A percentile compares a stretch with the other conserved stretches of the same genome.
Conservation (phyloP, 495 filamentous ascomycete species). For the Diplogelasinospora grovesii region DNA sequence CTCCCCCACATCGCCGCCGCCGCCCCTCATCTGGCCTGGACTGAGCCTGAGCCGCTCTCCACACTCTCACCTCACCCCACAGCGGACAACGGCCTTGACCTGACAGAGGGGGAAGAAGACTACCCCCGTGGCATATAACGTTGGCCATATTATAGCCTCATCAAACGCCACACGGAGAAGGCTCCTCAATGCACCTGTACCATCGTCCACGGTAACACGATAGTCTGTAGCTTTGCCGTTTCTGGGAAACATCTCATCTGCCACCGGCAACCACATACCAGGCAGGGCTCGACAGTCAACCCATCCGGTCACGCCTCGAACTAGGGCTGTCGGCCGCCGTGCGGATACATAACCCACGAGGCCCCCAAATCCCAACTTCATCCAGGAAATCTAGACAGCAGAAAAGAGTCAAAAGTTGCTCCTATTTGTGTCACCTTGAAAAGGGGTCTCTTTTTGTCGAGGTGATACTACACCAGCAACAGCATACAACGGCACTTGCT, state of each 20-base stretch:
- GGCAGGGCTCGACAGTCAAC: too few relatives aligned
- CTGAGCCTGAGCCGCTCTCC: too few relatives aligned
- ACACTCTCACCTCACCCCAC: slow-evolving; percentile 9
- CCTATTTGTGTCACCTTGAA: too few relatives aligned
- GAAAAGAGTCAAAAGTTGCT: too few relatives aligned
- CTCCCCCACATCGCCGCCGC: slow-evolving; percentile 3
- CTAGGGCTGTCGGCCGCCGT: too few relatives aligned
- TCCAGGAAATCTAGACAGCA: slow-evolving; percentile 7
- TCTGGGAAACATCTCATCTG: slow-evolving; percentile 9
- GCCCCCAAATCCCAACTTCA: slow-evolving; percentile 6
- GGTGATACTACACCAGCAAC: too few relatives aligned
- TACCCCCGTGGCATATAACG: slow-evolving; percentile 18
- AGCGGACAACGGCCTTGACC: too few relatives aligned
- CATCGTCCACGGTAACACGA: too few relatives aligned
- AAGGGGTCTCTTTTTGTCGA: too few relatives aligned
- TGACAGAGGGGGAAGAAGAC: background rate
- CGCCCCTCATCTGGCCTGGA: background rate
- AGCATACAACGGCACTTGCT: too few relatives aligned
- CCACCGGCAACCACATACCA: background rate
- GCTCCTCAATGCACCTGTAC: slow-evolving; percentile 12
- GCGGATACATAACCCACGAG: slow-evolving; percentile 23
- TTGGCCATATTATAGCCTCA: slow-evolving; percentile 17
- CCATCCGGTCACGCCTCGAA: too few relatives aligned
- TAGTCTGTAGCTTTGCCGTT: slow-evolving; percentile 7
- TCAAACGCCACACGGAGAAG: slow-evolving; percentile 13